These are phyloP conservation scores for Lasiosphaeria ovina DNA, from an alignment of 495 filamentous ascomycete species.

Conservation along the genomic window DNA sequence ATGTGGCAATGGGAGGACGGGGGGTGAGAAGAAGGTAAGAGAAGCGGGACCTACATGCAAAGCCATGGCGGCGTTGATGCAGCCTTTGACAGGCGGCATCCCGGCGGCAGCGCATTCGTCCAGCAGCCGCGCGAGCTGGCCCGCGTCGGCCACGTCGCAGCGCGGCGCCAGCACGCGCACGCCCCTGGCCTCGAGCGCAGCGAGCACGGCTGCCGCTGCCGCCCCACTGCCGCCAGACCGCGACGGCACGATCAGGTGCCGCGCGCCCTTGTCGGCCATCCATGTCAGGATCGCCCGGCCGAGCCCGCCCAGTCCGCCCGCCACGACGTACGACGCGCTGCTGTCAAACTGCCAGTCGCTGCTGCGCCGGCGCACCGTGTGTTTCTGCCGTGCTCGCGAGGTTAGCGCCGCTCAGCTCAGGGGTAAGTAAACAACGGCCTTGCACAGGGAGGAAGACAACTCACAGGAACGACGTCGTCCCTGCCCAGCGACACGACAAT, in stretches of 20 bases:
- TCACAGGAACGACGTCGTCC: constrained; percentile 2
- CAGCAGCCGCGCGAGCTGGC: constrained; percentile 16
- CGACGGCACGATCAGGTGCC: constrained; percentile 49
- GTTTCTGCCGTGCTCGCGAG: background rate
- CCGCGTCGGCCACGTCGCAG: constrained; percentile 39
- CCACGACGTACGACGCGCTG: constrained; percentile 47
- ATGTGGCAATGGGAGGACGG: background rate
- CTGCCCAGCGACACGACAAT: constrained; percentile 5
- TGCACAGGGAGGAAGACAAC: background rate
- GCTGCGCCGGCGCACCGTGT: background rate
- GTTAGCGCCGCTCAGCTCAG: background rate
- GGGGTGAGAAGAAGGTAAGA: background rate
- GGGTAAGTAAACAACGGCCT: background rate
- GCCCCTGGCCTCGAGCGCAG: constrained; percentile 21
- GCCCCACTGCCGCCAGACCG: constrained; percentile 16
- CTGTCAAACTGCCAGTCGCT: constrained; percentile 17
- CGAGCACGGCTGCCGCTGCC: constrained; percentile 14
- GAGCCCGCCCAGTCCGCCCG: constrained; percentile 55
- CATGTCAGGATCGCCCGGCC: constrained; percentile 48
- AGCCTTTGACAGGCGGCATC: constrained; percentile 54
- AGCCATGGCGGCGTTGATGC: constrained; percentile 37
- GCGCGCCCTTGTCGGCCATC: constrained; percentile 48
- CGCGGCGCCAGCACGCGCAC: constrained; percentile 29
- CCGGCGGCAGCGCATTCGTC: constrained; percentile 20
- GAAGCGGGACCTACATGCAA: constrained; percentile 14